These are phyloP conservation scores for Colletotrichum nymphaeae DNA, from an alignment of 2,329 filamentous ascomycete genomes.

Conservation along the genomic window DNA sequence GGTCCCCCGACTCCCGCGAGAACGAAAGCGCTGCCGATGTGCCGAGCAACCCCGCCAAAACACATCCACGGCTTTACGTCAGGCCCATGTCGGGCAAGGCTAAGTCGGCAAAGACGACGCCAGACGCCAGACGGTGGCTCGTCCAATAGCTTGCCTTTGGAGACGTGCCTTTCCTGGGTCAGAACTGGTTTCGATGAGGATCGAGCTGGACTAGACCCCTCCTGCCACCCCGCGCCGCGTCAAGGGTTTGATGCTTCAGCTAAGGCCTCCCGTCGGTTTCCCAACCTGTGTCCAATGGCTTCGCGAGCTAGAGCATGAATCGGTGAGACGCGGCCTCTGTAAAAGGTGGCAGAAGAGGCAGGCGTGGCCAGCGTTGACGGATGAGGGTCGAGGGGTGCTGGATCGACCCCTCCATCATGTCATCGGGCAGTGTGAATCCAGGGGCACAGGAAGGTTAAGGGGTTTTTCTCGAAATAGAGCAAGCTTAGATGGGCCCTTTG, in stretches of 20 bases:
- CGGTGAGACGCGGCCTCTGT: not conserved
- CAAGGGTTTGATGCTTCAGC: constrained; percentile 1
- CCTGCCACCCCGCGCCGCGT: not conserved
- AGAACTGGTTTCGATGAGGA: not conserved
- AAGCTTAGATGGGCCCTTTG: constrained; percentile 7
- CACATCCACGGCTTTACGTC: constrained; percentile 16
- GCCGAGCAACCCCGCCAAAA: constrained; percentile 22
- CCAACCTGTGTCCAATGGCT: not conserved
- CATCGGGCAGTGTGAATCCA: not conserved
- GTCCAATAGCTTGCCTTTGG: not conserved
- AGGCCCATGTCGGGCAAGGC: constrained; percentile 10
- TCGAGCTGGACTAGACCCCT: not conserved
- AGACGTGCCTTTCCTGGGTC: not conserved
- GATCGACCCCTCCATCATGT: not conserved
- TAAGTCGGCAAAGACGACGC: constrained; percentile 11
- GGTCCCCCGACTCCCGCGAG: not conserved
- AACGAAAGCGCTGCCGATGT: constrained; percentile 16
- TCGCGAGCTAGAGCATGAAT: constrained; percentile 8
- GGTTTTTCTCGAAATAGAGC: constrained; percentile 7
- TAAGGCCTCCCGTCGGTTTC: constrained; percentile 17
- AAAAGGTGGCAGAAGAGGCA: not conserved
- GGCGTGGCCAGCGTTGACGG: not conserved
- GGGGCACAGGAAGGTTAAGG: constrained; percentile 6
- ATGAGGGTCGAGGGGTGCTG: not conserved
- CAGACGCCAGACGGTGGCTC: not conserved